phyloP scores from a whole-genome alignment of 148 eudicot genomes.

The Polygonum maritimum region DNA sequence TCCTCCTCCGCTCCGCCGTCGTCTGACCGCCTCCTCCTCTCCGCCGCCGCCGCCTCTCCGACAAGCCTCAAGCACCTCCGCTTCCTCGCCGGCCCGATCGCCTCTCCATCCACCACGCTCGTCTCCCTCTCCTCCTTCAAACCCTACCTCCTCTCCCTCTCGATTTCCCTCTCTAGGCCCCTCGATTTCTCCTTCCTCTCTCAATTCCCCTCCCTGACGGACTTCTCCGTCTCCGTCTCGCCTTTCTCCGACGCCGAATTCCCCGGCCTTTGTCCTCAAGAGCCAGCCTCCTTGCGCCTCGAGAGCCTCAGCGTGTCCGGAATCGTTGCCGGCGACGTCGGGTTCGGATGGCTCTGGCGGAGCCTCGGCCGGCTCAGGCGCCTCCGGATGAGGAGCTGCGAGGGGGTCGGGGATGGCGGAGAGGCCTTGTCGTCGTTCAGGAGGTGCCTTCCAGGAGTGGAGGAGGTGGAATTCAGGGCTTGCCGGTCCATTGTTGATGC shows the following conservation, averaged over 20 bases:
- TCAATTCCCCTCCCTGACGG: conserved; percentile 18
- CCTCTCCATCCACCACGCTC: conserved; percentile 21
- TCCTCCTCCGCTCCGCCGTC: conserved; percentile 21
- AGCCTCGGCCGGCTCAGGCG: conserved; percentile 29
- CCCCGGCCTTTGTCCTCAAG: not conserved
- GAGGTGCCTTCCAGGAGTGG: conserved; percentile 14
- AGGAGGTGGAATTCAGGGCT: conserved; percentile 44
- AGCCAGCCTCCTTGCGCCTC: conserved; percentile 12
- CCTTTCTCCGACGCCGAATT: not conserved
- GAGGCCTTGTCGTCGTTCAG: conserved; percentile 22
- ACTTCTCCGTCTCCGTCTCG: conserved; percentile 1
- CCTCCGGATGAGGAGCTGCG: conserved; percentile 40
- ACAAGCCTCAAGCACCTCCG: conserved; percentile 30
- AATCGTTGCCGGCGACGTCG: conserved; percentile 23
- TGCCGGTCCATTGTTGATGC: conserved; percentile 36
- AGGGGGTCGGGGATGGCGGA: conserved; percentile 36
- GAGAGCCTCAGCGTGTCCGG: conserved; percentile 35
- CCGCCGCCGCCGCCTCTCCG: conserved; percentile 21
- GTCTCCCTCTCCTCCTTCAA: conserved; percentile 31
- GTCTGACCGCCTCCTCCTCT: not conserved
- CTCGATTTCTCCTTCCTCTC: conserved; percentile 30
- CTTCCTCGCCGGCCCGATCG: conserved; percentile 26
- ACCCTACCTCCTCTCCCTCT: conserved; percentile 30
- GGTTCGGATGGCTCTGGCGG: conserved; percentile 43
- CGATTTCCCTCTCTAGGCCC: conserved; percentile 40